Base-by-base conservation (phyloP, 495 filamentous ascomycete species). In the Umbilicaria muhlenbergii region DNA sequence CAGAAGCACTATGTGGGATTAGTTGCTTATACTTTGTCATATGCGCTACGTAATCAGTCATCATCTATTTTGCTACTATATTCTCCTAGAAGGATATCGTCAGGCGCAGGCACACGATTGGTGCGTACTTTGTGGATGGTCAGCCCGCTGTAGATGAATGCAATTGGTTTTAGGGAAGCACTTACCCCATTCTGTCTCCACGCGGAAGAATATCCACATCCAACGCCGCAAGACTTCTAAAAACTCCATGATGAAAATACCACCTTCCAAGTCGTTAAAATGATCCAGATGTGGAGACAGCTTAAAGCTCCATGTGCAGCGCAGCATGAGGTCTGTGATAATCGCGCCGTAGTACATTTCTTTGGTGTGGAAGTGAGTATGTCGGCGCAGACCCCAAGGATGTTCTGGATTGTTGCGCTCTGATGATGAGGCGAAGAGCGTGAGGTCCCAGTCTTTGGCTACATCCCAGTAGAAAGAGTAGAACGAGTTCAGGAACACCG, bases 391-490 rank as follows among this genome's bases (percentile, higher is more conserved):
- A 2, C 86, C 91, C 48, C 71, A 93, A 1, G 86, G 77, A 49
- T 88, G 68, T 8, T 80, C 73, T 6, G 65, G 69, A 28, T 71
- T 65, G 41, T 62, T 62, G 28, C 72, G 65, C 32, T 66, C 64
- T 17, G 66, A 58, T 4, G 61, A 50, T 0, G 61, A 43, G 8
- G 73, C 62, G 52, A 96, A 83, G n/a, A 96, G 70, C 0, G 78
- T 81, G 34, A 98, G 68, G 51, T 96, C 91, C 91, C 91, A 98
- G 67, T 98, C 91, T 65, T 84, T 87, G 36, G 85, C 74, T 16
- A 96, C 78, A 57, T 98, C 91, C 91, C 91, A 98, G 68, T 89
- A 98, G 70, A 95, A 95, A 32, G 83, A 87, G 62, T 94, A 98
- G 44, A 78, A 65, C 11, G 81, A 85, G 54, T 96, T 98, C 40